A percentile compares a stretch with the other conserved stretches of the same genome.
Conservation (phyloP, 2,329 filamentous ascomycete species). For the Teratosphaeria gauchensis region DNA sequence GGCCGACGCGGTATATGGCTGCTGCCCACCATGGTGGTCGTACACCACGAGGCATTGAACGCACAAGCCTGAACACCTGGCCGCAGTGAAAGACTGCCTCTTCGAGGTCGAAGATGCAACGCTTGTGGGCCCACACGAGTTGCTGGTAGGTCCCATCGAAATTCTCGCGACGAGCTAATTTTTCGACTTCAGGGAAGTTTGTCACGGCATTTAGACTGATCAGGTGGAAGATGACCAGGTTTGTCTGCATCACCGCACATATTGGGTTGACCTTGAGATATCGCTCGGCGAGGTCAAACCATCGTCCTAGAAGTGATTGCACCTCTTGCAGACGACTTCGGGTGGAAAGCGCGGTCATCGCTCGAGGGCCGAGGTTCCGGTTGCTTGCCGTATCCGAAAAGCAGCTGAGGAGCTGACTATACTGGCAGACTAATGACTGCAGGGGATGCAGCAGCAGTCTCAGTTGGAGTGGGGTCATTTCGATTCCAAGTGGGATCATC, state of each 20-base stretch:
- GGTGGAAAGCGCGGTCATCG: conserved; percentile 51
- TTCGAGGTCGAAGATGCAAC: conserved; percentile 53
- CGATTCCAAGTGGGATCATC: conserved; percentile 42
- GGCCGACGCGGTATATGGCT: conserved; percentile 56
- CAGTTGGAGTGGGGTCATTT: conserved; percentile 49
- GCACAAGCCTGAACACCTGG: conserved; percentile 54
- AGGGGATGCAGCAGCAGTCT: conserved; percentile 60
- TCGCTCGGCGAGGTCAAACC: conserved; percentile 55
- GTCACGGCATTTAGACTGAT: conserved; percentile 60
- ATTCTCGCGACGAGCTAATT: conserved; percentile 52
- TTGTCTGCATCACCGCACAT: conserved; percentile 54
- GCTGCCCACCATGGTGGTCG: conserved; percentile 63
- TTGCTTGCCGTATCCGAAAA: conserved; percentile 48
- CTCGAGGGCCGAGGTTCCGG: conserved; percentile 35
- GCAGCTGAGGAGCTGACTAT: conserved; percentile 55
- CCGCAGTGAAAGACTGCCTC: conserved; percentile 59
- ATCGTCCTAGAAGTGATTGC: conserved; percentile 53
- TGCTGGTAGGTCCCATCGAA: conserved; percentile 48
- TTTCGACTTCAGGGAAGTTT: conserved; percentile 58
- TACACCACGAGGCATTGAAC: conserved; percentile 49
- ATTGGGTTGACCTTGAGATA: conserved; percentile 47
- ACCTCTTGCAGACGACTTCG: conserved; percentile 54
- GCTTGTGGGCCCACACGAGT: conserved; percentile 46
- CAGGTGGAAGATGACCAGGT: conserved; percentile 60
- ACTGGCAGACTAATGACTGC: conserved; percentile 55